Evolutionary conservation across 176 grass and related monocot genomes (phyloP), one percentile per base, ranked within the genome.

Genomic region (Panicum miliaceum): DNA sequence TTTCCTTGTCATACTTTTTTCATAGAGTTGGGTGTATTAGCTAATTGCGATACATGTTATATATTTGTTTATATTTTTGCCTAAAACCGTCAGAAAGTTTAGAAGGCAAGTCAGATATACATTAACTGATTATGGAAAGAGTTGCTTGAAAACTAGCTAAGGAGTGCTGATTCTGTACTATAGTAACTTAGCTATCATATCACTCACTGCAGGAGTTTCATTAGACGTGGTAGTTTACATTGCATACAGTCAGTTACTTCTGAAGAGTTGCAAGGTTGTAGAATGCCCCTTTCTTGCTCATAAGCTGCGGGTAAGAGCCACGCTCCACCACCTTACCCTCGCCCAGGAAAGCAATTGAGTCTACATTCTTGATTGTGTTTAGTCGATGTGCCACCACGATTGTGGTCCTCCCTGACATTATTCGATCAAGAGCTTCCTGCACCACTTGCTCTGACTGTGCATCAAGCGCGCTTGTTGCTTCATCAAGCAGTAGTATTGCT

Each of bases 391-490:
- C 96, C 77, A 98, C 96, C 66, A 94, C 91, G 10, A 98, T 83
- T 42, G 96, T 99, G 4, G 93, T 99, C 86, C 96, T 91, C 79
- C 91, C 89, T 82, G 90, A 82, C 96, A 99, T 99, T 88, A 99
- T 94, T 38, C 91, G 85, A 68, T 99, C 93, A 64, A 99, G 91
- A 20, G 96, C 96, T 80, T 98, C 93, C 86, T 98, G 93, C 83
- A 98, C 96, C 67, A 91, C 91, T 90, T 91, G 91, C 81, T 98
- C 96, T n/a, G 96, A 99, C 77, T 96, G 87, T 63, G 91, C 96
- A 80, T 99, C 96, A 25, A 99, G 86, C n/a, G 96, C 96, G 19
- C 96, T 99, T 61, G 96, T 99, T 64, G 96, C 96, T 80, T 99
- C 96, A 45, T 99, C 96, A 65, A 98, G 93, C 82, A 98, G 89